A percentile compares a stretch with the other conserved stretches of the same genome.
Evolutionary conservation across 2,329 filamentous ascomycete species (phyloP).

Genomic region (Penicillium sp.): DNA sequence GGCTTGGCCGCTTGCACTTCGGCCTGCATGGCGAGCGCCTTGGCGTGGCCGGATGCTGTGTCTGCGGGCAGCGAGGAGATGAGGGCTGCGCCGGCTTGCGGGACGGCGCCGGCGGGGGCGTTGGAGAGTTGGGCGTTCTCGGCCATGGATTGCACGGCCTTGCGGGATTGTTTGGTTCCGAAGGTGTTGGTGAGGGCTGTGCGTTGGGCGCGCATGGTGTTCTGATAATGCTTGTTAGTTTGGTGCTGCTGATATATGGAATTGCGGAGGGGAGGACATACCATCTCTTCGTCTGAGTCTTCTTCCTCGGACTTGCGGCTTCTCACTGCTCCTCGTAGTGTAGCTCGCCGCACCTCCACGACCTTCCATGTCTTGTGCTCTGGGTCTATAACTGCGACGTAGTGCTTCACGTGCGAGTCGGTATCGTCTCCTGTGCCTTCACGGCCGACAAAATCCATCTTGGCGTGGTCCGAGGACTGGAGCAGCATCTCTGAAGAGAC

Average conservation of each 20-base stretch:
- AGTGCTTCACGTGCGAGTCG: constrained; percentile 50
- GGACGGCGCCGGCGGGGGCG: constrained; percentile 28
- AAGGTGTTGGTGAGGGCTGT: constrained; percentile 43
- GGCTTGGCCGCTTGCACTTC: constrained; percentile 42
- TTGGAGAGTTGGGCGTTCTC: constrained; percentile 42
- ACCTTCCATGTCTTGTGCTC: constrained; percentile 46
- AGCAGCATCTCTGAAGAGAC: constrained; percentile 46
- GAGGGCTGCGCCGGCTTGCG: constrained; percentile 37
- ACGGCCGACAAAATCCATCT: constrained; percentile 51
- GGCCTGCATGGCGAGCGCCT: constrained; percentile 31
- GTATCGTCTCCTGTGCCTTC: constrained; percentile 42
- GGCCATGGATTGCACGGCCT: constrained; percentile 40
- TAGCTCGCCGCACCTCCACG: constrained; percentile 47
- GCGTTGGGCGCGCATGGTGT: constrained; percentile 33
- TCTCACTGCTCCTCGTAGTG: constrained; percentile 44
- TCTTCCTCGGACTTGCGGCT: constrained; percentile 20
- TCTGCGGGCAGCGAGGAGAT: constrained; percentile 36
- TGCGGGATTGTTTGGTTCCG: constrained; percentile 44
- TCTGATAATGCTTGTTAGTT: constrained; percentile 20
- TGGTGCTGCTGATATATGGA: not conserved
- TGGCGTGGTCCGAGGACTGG: constrained; percentile 53
- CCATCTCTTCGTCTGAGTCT: constrained; percentile 26
- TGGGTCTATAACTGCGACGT: constrained; percentile 53
- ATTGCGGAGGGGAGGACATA: constrained; percentile 9
- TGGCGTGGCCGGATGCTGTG: constrained; percentile 26